Evolutionary conservation across 371 early-diverging fungal genomes (phyloP), one percentile per base, ranked within the genome.

Genomic region (Mucor piriformis): DNA sequence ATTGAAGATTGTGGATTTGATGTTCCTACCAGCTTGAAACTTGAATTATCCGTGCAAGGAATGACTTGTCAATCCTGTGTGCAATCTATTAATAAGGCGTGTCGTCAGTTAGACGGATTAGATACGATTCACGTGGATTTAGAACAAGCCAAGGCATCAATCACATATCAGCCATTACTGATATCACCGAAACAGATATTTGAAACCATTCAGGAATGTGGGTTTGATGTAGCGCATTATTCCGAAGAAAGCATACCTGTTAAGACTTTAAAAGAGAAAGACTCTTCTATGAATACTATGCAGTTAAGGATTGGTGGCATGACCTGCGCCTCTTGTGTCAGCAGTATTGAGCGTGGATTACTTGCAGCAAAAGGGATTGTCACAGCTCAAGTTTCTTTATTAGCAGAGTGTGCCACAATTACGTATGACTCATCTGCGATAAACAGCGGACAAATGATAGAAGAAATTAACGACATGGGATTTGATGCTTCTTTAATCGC

Each of bases 321-420:
- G 95, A 92, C 94, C 18, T 95, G 95, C 72, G 85, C 87, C 24
- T 88, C 90, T 1, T 95, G 95, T 69, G 93, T 95, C 7, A 83
- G 82, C 37, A 77, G 86, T n/a, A 90, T 95, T 29, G 92, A 94
- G 63, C 70, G 73, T 16, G 75, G 81, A 4, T 66, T 92, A 40
- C 52, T 59, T 20, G 67, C 89, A 5, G 38, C 69, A 1, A 68
- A 73, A 6, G 81, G 89, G 59, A 83, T 81, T 51, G 88, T 89
- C 0, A 77, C 88, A 0, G 43, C 49, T 13, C 54, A 54, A 25
- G 58, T 64, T 7, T 52, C 64, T 2, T 33, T 64, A 10, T 73
- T 95, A 35, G 86, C 95, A 6, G 94, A 97, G 68, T 81, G 90
- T 3, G 96, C 93, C 0, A 52, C 53, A 0, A 44, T 63, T 12